Percentiles rank a stretch among this genome's conserved stretches.
phyloP scores from a whole-genome alignment of 2,329 filamentous ascomycete genomes.

The Aureobasidium mangrovei region DNA sequence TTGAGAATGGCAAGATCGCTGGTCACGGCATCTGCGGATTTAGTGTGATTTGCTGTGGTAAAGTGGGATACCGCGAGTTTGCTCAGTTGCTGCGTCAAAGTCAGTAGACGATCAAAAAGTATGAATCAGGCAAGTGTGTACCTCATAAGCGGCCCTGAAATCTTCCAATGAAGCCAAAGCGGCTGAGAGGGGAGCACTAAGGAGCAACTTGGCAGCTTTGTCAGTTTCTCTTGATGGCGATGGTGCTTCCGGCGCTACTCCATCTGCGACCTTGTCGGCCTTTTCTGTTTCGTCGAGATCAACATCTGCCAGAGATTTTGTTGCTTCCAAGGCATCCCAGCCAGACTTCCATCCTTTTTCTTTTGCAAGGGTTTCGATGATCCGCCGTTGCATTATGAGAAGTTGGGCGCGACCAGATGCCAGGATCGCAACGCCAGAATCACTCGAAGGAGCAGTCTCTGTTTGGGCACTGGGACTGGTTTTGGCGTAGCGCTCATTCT shows the following conservation, averaged over 20 bases:
- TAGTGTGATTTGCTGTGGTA: slow-evolving; percentile 65
- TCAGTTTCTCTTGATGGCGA: neutral
- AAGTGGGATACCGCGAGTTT: slow-evolving; percentile 78
- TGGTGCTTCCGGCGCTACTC: neutral
- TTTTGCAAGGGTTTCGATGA: slow-evolving; percentile 66
- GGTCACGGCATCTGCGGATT: slow-evolving; percentile 68
- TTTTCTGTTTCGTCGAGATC: slow-evolving; percentile 26
- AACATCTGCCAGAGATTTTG: slow-evolving; percentile 29
- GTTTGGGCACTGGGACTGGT: slow-evolving; percentile 3
- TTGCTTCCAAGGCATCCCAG: slow-evolving; percentile 44
- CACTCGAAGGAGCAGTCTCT: slow-evolving; percentile 7
- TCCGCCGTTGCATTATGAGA: slow-evolving; percentile 67
- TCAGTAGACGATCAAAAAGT: neutral
- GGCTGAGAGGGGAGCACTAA: slow-evolving; percentile 23
- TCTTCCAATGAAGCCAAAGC: slow-evolving; percentile 29
- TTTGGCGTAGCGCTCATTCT: slow-evolving; percentile 9
- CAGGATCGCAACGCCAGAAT: slow-evolving; percentile 60
- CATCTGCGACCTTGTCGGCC: neutral
- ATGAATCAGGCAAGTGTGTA: slow-evolving; percentile 15
- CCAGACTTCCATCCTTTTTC: slow-evolving; percentile 67
- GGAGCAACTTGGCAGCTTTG: neutral
- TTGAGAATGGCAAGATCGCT: slow-evolving; percentile 82
- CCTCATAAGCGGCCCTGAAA: slow-evolving; percentile 35
- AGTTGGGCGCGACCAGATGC: slow-evolving; percentile 77
- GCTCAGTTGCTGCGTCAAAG: slow-evolving; percentile 56